A percentile compares a stretch with the other conserved stretches of the same genome.
Conservation (phyloP, 805 yeast genomes). For the Starmerella davenportii region DNA sequence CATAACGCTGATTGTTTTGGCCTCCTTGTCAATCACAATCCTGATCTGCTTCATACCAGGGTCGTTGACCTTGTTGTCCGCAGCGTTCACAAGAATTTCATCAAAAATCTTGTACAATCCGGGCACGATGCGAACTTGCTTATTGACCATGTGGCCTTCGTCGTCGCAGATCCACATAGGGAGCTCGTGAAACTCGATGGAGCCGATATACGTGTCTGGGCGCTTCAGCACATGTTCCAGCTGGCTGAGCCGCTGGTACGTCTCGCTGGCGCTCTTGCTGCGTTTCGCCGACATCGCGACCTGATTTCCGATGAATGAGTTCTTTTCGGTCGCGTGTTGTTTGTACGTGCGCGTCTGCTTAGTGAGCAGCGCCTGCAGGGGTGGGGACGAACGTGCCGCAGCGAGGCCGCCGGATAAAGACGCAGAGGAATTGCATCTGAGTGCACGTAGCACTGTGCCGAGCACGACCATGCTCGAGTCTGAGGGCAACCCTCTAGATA, state of each 20-base stretch:
- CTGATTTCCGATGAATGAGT: no score
- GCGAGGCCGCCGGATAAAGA: not conserved
- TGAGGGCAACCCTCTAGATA: no score
- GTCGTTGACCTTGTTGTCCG: conserved; percentile 94
- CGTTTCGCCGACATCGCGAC: not conserved
- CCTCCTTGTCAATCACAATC: conserved; percentile 63
- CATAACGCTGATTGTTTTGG: conserved; percentile 56
- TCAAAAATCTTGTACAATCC: conserved; percentile 93
- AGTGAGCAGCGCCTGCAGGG: not conserved
- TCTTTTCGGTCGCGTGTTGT: no score
- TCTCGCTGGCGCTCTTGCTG: conserved; percentile 13
- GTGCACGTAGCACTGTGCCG: no score
- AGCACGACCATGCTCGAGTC: no score
- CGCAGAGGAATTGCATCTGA: not conserved
- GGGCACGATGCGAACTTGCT: conserved; percentile 65
- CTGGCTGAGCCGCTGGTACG: conserved; percentile 82
- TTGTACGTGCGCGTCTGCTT: not conserved
- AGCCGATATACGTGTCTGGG: conserved; percentile 96
- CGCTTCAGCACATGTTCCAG: conserved; percentile 89
- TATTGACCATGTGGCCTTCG: conserved; percentile 37
- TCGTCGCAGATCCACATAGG: conserved; percentile 76
- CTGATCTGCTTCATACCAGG: conserved; percentile 71
- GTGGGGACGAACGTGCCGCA: not conserved
- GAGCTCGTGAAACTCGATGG: conserved; percentile 63
- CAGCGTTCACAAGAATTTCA: conserved; percentile 93